These are phyloP conservation scores for Alternaria consortialis DNA, from an alignment of 2,329 filamentous ascomycete genomes.

Conservation along the genomic window DNA sequence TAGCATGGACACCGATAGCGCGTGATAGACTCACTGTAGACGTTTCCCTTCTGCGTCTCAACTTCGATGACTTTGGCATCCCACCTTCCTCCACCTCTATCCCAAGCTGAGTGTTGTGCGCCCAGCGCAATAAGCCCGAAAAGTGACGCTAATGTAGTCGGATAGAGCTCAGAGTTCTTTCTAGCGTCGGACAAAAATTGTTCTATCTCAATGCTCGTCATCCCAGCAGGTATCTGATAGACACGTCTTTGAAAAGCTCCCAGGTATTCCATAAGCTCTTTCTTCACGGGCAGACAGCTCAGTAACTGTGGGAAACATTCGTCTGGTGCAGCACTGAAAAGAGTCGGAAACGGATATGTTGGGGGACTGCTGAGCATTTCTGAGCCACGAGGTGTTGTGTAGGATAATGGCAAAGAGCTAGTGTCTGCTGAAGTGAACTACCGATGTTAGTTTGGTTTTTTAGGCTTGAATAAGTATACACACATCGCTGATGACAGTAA, in stretches of 20 bases:
- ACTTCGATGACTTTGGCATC: slow-evolving; percentile 47
- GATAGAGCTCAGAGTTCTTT: slow-evolving; percentile 55
- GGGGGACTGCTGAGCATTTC: slow-evolving; percentile 55
- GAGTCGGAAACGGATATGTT: slow-evolving; percentile 57
- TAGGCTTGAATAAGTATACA: slow-evolving; percentile 2
- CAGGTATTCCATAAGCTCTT: slow-evolving; percentile 53
- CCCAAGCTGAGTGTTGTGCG: slow-evolving; percentile 57
- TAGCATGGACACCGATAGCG: not conserved
- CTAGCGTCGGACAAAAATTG: slow-evolving; percentile 55
- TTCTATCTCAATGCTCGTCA: slow-evolving; percentile 56
- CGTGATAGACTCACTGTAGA: slow-evolving; percentile 54
- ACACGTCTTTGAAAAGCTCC: slow-evolving; percentile 55
- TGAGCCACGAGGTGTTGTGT: slow-evolving; percentile 53
- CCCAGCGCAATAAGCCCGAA: slow-evolving; percentile 59
- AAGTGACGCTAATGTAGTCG: slow-evolving; percentile 59
- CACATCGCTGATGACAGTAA: slow-evolving; percentile 59
- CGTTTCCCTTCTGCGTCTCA: slow-evolving; percentile 52
- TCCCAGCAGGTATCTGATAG: slow-evolving; percentile 55
- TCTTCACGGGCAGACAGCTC: slow-evolving; percentile 50
- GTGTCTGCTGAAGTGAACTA: slow-evolving; percentile 57
- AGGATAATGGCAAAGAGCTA: slow-evolving; percentile 50
- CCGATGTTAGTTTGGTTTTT: slow-evolving; percentile 23
- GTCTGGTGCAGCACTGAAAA: slow-evolving; percentile 51
- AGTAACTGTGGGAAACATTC: slow-evolving; percentile 49
- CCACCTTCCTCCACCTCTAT: slow-evolving; percentile 53